These are phyloP conservation scores for Luffa acutangula DNA, from an alignment of 306 rosid species.

Conservation along the genomic window DNA sequence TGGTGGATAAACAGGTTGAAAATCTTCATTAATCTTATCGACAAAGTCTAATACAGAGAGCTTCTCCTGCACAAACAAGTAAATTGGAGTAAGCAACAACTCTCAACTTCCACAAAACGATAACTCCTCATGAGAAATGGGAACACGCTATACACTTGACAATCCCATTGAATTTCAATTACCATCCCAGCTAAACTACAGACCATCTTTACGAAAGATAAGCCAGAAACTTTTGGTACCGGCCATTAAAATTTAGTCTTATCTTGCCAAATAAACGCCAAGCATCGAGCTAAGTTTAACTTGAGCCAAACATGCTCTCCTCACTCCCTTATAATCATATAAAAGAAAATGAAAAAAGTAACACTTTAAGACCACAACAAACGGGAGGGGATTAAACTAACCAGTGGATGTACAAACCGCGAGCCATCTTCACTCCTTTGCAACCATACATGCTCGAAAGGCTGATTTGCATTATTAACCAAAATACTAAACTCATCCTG, in stretches of 20 bases:
- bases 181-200: background rate
- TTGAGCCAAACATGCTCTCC: background rate
- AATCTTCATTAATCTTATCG: conserved; percentile 33
- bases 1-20: conserved; percentile 47
- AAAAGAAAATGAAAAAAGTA: background rate
- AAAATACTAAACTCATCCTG: conserved; percentile 62
- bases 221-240: background rate
- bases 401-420: conserved; percentile 73
- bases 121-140: background rate
- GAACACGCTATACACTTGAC: background rate
- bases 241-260: background rate
- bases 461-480: conserved; percentile 59
- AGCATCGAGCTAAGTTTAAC: background rate
- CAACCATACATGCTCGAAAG: conserved; percentile 91
- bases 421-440: conserved; percentile 58
- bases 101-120: background rate
- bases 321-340: background rate
- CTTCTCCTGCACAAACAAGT: conserved; percentile 36
- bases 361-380: background rate
- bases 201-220: background rate
- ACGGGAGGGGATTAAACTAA: conserved; percentile 18
- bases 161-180: background rate
- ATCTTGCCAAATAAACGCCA: background rate
- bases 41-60: conserved; percentile 58
- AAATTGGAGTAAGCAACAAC: conserved; percentile 10